Evolutionary conservation across 495 filamentous ascomycete species (phyloP), one percentile per base, ranked within the genome.

Genomic region (Penicillium tannophilum): DNA sequence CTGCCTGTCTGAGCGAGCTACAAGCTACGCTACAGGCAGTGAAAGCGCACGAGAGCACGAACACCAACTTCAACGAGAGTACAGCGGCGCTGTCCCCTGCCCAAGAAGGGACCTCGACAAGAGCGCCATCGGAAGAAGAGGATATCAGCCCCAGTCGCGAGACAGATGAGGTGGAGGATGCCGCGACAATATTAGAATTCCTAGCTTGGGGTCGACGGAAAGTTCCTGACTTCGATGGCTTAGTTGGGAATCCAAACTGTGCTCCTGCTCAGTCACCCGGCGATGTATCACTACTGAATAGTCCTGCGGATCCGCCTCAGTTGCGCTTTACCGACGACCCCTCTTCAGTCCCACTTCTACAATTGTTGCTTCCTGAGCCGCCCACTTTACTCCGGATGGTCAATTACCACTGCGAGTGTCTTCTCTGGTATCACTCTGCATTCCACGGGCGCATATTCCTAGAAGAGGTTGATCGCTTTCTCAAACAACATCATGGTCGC

Each of bases 391-490:
- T 36, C 10, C 33, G 33, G 12, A 36, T 79, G 12, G 67, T 67
- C 16, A 55, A 72, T 12, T 79, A 75, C 59, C 75, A 79, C 51
- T 66, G 62, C 39, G 62, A 69, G 17, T 68, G 62, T 49, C 63
- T 79, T 26, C 60, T 75, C 6, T 79, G 75, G 72, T 70, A 69
- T 45, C 73, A 74, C 52, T 11, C 33, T 2, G 10, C 33, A 14
- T 36, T 36, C 33, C 33, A 36, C 12, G 33, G 68, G 70, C 23
- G 63, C 72, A 9, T 76, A 72, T 31, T 71, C 10, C 33, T 12
- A 4, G 10, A 36, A 36, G 33, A 36, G 12, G 12, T 14, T 3
- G 33, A 36, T 12, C 10, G 33, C 10, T 36, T 36, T 14, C 12
- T 36, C 3, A 36, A 36, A 11, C 33, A 14, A 14, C 33, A 36